These are phyloP conservation scores for Clathrospora elynae DNA, from an alignment of 2,329 filamentous ascomycete species.

Conservation along the genomic window DNA sequence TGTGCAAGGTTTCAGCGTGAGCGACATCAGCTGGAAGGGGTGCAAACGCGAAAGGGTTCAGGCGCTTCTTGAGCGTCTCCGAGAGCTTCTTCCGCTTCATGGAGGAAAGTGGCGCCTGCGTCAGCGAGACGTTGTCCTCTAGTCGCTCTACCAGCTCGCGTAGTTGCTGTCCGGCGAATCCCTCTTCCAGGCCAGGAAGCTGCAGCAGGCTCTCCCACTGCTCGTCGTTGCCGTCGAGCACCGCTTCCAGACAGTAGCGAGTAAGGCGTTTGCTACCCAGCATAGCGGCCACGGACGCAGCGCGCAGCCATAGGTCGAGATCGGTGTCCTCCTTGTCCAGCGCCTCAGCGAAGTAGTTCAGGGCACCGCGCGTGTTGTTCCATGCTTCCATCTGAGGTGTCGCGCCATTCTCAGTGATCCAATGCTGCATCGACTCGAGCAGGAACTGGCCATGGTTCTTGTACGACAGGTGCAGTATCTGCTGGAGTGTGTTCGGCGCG, in stretches of 20 bases:
- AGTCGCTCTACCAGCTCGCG: slow-evolving; percentile 55
- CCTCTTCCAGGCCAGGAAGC: slow-evolving; percentile 57
- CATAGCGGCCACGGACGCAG: slow-evolving; percentile 62
- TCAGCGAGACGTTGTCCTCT: slow-evolving; percentile 61
- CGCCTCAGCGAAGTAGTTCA: slow-evolving; percentile 64
- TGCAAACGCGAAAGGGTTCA: slow-evolving; percentile 58
- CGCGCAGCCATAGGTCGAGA: slow-evolving; percentile 66
- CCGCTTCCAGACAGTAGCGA: slow-evolving; percentile 67
- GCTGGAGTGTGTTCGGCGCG: slow-evolving; percentile 78
- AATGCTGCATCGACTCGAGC: slow-evolving; percentile 72
- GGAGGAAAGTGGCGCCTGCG: slow-evolving; percentile 57
- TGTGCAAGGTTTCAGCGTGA: slow-evolving; percentile 20
- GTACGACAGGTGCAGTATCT: slow-evolving; percentile 89
- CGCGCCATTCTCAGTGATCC: slow-evolving; percentile 39
- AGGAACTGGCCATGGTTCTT: slow-evolving; percentile 95
- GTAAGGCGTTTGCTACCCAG: slow-evolving; percentile 63
- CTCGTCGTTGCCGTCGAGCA: slow-evolving; percentile 66
- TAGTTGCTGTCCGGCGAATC: slow-evolving; percentile 45
- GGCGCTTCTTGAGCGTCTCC: slow-evolving; percentile 57
- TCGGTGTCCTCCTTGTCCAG: slow-evolving; percentile 69
- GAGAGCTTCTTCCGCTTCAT: slow-evolving; percentile 58
- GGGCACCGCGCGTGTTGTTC: slow-evolving; percentile 37
- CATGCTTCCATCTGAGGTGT: slow-evolving; percentile 44
- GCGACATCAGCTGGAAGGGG: slow-evolving; percentile 46
- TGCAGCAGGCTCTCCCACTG: slow-evolving; percentile 59